Conservation (phyloP, 331 rosid genomes). For the Arachis monticola region DNA sequence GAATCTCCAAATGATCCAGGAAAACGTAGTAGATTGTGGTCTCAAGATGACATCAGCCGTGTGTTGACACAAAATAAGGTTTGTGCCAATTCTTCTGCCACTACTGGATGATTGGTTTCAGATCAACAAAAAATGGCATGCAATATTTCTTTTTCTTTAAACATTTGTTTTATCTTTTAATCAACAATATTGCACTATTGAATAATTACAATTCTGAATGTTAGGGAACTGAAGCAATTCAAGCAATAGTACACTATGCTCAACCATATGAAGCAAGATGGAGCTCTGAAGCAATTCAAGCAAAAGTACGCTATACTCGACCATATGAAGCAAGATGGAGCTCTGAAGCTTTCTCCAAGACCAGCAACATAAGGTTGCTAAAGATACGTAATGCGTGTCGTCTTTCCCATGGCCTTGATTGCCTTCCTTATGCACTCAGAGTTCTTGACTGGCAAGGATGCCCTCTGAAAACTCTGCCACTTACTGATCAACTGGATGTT, state of each 20-base stretch:
- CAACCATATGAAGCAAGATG: conserved; percentile 41
- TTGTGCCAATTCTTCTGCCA: no score
- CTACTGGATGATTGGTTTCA: no score
- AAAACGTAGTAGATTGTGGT: conserved; percentile 48
- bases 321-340: conserved; percentile 42
- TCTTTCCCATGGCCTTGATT: conserved; percentile 39
- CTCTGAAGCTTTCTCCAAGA: conserved; percentile 45
- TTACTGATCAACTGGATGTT: conserved; percentile 15
- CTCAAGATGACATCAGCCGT: conserved; percentile 41
- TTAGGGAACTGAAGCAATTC: conserved; percentile 50
- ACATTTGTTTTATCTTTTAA: no score
- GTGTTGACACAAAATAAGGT: conserved; percentile 47
- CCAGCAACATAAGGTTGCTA: conserved; percentile 38
- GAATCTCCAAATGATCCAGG: conserved; percentile 49
- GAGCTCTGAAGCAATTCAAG: conserved; percentile 33
- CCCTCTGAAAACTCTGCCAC: conserved; percentile 47
- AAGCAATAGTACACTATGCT: conserved; percentile 38
- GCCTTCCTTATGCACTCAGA: conserved; percentile 41
- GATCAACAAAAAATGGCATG: no score
- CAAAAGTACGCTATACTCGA: conserved; percentile 28
- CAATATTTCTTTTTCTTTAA: no score
- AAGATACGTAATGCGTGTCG: conserved; percentile 32
- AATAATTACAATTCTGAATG: not conserved
- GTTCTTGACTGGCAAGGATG: conserved; percentile 45
- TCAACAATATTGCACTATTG: not conserved